Base-by-base conservation (phyloP, 805 yeast genomes). In the Cyberlindnera bimundalis region DNA sequence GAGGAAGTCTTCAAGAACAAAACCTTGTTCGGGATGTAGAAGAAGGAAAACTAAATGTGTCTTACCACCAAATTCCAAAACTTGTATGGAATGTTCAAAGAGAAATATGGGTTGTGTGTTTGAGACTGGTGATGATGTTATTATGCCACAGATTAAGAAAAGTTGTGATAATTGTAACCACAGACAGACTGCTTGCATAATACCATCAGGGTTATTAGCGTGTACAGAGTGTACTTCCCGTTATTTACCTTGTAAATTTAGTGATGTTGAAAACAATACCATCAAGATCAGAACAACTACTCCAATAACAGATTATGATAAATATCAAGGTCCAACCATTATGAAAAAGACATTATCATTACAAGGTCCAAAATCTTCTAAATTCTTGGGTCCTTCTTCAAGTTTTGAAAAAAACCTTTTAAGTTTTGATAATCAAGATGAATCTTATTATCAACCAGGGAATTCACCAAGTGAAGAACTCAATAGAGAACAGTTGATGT, bases 21-120 rank as follows among this genome's bases (percentile, higher is more conserved):
- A 65, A 20, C 71, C 71, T 5, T 66, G 71, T 40, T 56, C 61
- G 32, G 62, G 59, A 7, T 66, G 71, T 40, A 48, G 68, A n/a
- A 52, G 60, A 25, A 56, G 70, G 24, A 66, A 64, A 50, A 52
- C 51, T n/a, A 47, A 34, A 13, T 53, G 58, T 33, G 37, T 43
- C 4, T 26, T 45, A 10, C 41, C 35, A 4, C 39, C 40, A 14
- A 28, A 38, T 20, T 34, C 43, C 17, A 28, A 25, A 19, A 29
- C 29, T 1, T 53, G 58, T 29, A 21, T 41, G 18, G 55, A 53
- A 17, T 53, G 58, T 35, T 24, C 43, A 13, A 40, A 39, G 29
- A 30, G 51, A 23, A 25, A 26, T 28, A 47, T 43, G 31, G 43
- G 42, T 12, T 47, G 51, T 32, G 40, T 47, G 18, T 47, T 43